phyloP scores from a whole-genome alignment of 2,329 filamentous ascomycete species.

The Elsinoe necatrix region DNA sequence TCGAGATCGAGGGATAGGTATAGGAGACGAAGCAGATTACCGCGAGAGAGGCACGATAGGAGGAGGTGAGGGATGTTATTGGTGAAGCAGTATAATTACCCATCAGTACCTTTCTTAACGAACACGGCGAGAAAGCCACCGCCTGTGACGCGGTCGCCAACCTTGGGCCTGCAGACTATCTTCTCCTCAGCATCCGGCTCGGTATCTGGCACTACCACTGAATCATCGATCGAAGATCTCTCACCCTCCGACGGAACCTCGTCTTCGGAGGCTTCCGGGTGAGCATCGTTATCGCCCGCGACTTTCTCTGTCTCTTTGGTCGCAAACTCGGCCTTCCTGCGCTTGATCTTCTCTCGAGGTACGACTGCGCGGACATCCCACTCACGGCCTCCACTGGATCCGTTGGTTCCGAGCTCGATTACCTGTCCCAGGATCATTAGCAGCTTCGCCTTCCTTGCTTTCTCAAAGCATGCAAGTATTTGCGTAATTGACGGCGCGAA shows the following conservation, averaged over 20 bases:
- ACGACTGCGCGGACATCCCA: constrained; percentile 54
- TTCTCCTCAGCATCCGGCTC: constrained; percentile 18
- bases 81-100: neutral
- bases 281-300: neutral
- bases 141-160: constrained; percentile 31
- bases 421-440: constrained; percentile 52
- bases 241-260: neutral
- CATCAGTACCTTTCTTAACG: constrained; percentile 22
- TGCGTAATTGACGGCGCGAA: constrained; percentile 75
- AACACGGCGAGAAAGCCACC: constrained; percentile 34
- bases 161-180: constrained; percentile 34
- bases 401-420: constrained; percentile 47
- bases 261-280: neutral
- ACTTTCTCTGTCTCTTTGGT: neutral
- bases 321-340: neutral
- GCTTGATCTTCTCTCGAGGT: constrained; percentile 28
- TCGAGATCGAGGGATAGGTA: constrained; percentile 24
- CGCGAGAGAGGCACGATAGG: constrained; percentile 12
- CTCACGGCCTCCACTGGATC: constrained; percentile 47
- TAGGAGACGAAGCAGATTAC: constrained; percentile 20
- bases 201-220: neutral
- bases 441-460: constrained; percentile 46
- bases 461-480: constrained; percentile 55
- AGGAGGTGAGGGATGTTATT: neutral
- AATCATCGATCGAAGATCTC: neutral